phyloP scores from a whole-genome alignment of 164 flowering plant genomes.

The Piper betle region DNA sequence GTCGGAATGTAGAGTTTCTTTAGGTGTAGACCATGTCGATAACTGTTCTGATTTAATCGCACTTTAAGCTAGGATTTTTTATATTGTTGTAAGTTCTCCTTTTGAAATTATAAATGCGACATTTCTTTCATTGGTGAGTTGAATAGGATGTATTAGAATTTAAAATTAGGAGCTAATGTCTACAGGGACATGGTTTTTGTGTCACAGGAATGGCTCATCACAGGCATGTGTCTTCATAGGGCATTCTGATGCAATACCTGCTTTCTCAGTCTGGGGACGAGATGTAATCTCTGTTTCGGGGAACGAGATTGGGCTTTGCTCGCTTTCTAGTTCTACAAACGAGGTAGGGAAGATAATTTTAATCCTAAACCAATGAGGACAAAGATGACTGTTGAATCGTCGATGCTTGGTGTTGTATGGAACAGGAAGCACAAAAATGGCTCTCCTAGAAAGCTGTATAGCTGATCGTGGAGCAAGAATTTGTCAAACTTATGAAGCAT shows the following conservation, averaged over 20 bases:
- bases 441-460: slow-evolving; percentile 55
- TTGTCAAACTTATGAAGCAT: slow-evolving; percentile 63
- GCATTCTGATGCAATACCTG: slow-evolving; percentile 65
- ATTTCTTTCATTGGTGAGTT: neutral
- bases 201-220: slow-evolving; percentile 53
- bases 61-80: too few species aligned
- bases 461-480: slow-evolving; percentile 51
- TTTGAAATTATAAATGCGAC: neutral
- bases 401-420: neutral
- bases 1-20: too few species aligned
- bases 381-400: neutral
- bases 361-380: neutral
- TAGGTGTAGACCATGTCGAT: too few species aligned
- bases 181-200: neutral
- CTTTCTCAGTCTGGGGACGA: slow-evolving; percentile 87
- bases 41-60: too few species aligned
- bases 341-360: slow-evolving; percentile 33
- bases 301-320: slow-evolving; percentile 75
- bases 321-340: slow-evolving; percentile 44
- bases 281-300: slow-evolving; percentile 77
- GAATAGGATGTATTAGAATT: neutral
- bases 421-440: slow-evolving; percentile 49
- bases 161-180: neutral
- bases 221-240: slow-evolving; percentile 49
- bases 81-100: neutral